Evolutionary conservation across 2,329 filamentous ascomycete genomes (phyloP).

Genomic region (Fonsecaea erecta): DNA sequence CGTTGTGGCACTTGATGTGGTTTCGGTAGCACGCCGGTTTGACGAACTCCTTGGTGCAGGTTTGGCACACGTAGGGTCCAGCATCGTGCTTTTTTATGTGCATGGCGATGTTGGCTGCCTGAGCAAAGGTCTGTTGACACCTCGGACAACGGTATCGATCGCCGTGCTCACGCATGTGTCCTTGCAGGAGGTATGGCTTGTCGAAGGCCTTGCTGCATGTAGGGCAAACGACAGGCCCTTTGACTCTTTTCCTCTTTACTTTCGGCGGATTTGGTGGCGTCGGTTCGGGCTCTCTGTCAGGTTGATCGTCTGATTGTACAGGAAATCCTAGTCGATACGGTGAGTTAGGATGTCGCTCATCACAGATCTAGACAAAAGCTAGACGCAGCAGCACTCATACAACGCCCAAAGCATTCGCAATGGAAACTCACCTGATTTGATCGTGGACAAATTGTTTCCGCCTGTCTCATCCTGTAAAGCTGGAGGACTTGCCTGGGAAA

Average conservation of each 20-base stretch:
- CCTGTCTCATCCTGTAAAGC: background rate
- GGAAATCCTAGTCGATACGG: background rate
- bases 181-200: background rate
- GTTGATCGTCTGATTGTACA: background rate
- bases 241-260: background rate
- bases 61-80: constrained; percentile 6
- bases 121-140: constrained; percentile 17
- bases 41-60: constrained; percentile 18
- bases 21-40: constrained; percentile 8
- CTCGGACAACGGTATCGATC: constrained; percentile 14
- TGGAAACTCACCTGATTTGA: background rate
- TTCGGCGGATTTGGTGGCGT: background rate
- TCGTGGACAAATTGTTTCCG: background rate
- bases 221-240: background rate
- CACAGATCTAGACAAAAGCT: background rate
- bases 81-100: constrained; percentile 22
- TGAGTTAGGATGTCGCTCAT: background rate
- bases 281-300: background rate
- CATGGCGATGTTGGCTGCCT: constrained; percentile 11
- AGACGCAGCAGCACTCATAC: background rate
- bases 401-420: background rate
- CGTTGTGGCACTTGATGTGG: constrained; percentile 14
- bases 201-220: constrained; percentile 4
- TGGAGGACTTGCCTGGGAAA: background rate
- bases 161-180: constrained; percentile 17